Evolutionary conservation across 78 protist genomes (phyloP), one percentile per base, ranked within the genome.

Genomic region (Tieghemostelium lacteum): DNA sequence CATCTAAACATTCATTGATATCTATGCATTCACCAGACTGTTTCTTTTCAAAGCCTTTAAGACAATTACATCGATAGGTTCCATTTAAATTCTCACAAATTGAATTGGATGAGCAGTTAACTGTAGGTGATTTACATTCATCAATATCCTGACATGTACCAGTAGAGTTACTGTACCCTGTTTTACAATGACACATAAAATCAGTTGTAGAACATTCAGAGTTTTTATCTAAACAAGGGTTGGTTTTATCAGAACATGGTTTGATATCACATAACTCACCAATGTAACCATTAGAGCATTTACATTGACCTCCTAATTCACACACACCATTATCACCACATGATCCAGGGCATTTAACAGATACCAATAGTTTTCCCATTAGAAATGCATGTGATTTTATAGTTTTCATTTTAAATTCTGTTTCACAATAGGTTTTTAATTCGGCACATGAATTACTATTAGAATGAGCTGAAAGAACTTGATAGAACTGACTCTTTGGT

Each of bases 1-100:
- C 17, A 28, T 14, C 4, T 17, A 31, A 28, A 69, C 91, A 83
- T 83, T 83, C 91, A 69, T 83, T 73, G 5, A 67, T 63, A 60
- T 83, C 91, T 28, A 40, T 0, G 69, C 91, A 83, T 24, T 16
- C 31, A 34, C 37, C 28, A 60, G n/a, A n/a, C n/a, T 78, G 64
- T 7, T 1, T 66, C 0, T 19, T 7, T 28, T 31, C 20, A 57
- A 36, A 78, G 1, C 88, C 88, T 4, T 16, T 2, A 54, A 55
- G 36, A 54, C 88, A 78, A 52, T 24, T 17, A 66, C 88, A 78
- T 31, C 24, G 5, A 24, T 34, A 66, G 16, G 33, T 58, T n/a
- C 83, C 67, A 78, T 36, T 33, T 22, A 75, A 36, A 20, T 70
- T 64, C 33, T 1, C 19, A 54, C 73, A 64, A 39, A 22, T n/a